These are phyloP conservation scores for Onygenales sp. DNA, from an alignment of 2,329 filamentous ascomycete species.

Conservation along the genomic window DNA sequence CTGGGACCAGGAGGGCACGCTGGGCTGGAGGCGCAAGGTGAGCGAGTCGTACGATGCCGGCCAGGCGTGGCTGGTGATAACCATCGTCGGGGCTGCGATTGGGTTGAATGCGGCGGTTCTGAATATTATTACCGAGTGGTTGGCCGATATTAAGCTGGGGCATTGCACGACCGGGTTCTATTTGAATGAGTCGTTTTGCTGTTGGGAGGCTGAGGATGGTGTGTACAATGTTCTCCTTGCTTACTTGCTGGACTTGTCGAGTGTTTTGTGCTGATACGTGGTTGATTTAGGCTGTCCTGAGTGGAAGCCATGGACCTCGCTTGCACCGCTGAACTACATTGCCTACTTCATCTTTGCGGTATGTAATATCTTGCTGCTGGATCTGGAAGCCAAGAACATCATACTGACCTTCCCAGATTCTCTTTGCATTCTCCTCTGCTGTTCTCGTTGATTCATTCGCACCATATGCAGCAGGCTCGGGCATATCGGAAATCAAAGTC, in stretches of 20 bases:
- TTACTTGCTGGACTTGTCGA: not conserved
- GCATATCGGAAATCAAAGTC: slow-evolving; percentile 98
- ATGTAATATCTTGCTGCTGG: slow-evolving; percentile 19
- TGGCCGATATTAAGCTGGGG: slow-evolving; percentile 92
- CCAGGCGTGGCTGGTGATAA: slow-evolving; percentile 96
- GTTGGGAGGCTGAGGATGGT: slow-evolving; percentile 89
- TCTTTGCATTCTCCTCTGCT: slow-evolving; percentile 75
- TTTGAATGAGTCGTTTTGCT: slow-evolving; percentile 94
- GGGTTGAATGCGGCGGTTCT: slow-evolving; percentile 86
- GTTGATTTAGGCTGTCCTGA: slow-evolving; percentile 58
- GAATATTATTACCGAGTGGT: slow-evolving; percentile 94
- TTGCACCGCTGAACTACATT: slow-evolving; percentile 71
- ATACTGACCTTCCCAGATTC: slow-evolving; percentile 38
- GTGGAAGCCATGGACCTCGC: slow-evolving; percentile 81
- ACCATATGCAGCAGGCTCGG: slow-evolving; percentile 90
- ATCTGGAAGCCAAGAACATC: not conserved
- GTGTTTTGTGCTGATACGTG: slow-evolving; percentile 5
- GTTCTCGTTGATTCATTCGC: slow-evolving; percentile 83
- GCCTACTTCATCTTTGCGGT: slow-evolving; percentile 81
- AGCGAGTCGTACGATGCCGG: slow-evolving; percentile 89
- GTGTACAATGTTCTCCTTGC: slow-evolving; percentile 12
- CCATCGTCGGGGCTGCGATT: slow-evolving; percentile 80
- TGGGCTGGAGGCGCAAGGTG: slow-evolving; percentile 72
- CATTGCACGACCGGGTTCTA: slow-evolving; percentile 95
- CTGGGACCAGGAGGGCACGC: slow-evolving; percentile 57